Evolutionary conservation across 805 yeast genomes (phyloP), one percentile per base, ranked within the genome.

Genomic region (Hermanozyma aechmeae): DNA sequence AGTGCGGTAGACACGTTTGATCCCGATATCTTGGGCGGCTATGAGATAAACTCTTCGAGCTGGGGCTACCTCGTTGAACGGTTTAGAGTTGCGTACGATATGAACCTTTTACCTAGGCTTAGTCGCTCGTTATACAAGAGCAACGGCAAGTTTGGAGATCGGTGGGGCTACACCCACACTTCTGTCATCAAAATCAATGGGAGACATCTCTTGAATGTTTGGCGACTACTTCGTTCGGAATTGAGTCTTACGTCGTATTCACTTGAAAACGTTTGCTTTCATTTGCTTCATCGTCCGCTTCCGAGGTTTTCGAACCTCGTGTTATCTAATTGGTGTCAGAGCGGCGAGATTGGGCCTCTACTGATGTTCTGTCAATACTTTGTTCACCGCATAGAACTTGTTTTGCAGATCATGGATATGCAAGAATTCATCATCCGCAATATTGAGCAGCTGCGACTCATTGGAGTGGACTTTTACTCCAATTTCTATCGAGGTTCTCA

Each of bases 21-120:
- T 46, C 96, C 97, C 0, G 98, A 92, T 49, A 73, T 92, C 17
- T 46, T 92, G 5, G 67, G 83, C 0, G 97, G 96, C 0, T 92
- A 70, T 49, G 98, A 92, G 45, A 67, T 84, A 5, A 81, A 84
- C 38, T 57, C 76, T 1, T 43, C 70, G 0, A 83, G 96, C 0
- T 89, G 97, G 97, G 97, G 98, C 0, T 92, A 82, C 44, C 30
- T 87, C 0, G 64, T 82, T 15, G 92, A 82, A 29, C 51, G 98
- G 26, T 66, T 71, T 32, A 48, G 59, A 12, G 36, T 33, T 0
- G 53, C 46, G 2, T 64, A 64, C 42, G 70, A 68, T 2, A 52
- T 67, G 9, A 79, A 83, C 39, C 38, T 85, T 3, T 49, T 69
- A n/a, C 57, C 63, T 0, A 68, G 73, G 24, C 48, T 86, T 1